These are phyloP conservation scores for Adansonia gregorii DNA, from an alignment of 441 rosid species.

Conservation along the genomic window DNA sequence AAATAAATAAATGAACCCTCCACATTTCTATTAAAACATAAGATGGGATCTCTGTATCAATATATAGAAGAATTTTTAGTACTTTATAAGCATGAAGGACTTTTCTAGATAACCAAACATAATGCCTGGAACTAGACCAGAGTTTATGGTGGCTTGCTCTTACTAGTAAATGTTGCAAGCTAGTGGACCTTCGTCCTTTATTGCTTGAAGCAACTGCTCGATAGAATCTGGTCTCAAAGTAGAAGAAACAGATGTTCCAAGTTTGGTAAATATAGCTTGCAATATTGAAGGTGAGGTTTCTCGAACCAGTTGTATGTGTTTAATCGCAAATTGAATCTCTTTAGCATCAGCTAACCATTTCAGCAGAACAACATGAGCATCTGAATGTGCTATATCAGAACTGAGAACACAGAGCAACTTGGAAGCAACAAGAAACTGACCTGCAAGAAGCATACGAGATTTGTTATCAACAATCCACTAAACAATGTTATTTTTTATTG, in stretches of 20 bases:
- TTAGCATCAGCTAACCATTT: conserved; percentile 63
- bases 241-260: conserved; percentile 52
- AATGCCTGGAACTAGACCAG: background rate
- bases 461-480: background rate
- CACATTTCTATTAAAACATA: no score
- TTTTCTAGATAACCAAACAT: background rate
- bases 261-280: conserved; percentile 44
- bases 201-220: conserved; percentile 48
- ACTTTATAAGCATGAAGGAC: background rate
- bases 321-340: conserved; percentile 51
- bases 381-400: conserved; percentile 46
- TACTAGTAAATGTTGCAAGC: conserved; percentile 20
- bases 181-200: conserved; percentile 30
- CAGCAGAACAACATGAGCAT: conserved; percentile 62
- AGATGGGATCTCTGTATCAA: background rate
- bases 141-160: background rate
- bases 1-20: no score
- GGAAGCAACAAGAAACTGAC: conserved; percentile 57
- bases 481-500: background rate
- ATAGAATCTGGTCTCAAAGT: conserved; percentile 53
- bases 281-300: conserved; percentile 50
- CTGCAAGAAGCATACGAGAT: conserved; percentile 41
- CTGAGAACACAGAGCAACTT: conserved; percentile 47
- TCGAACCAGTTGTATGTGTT: conserved; percentile 58
- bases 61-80: background rate